These are phyloP conservation scores for Citrus hindsii DNA, from an alignment of 345 rosid genomes.

Conservation along the genomic window DNA sequence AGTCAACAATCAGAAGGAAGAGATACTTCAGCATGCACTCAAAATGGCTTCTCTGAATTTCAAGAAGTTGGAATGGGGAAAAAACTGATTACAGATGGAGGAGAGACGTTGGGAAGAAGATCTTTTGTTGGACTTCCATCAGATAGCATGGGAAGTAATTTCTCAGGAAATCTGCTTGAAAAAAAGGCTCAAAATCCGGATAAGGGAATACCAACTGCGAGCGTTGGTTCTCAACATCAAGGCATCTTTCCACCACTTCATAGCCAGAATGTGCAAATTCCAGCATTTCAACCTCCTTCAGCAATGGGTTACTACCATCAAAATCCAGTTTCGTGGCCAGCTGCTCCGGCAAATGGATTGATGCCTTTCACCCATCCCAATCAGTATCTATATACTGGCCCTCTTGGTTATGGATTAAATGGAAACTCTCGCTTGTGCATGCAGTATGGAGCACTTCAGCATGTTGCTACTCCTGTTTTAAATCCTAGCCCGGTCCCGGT, in stretches of 20 bases:
- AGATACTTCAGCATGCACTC: slow-evolving; percentile 34
- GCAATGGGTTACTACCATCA: slow-evolving; percentile 78
- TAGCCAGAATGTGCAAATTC: slow-evolving; percentile 52
- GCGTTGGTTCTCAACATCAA: slow-evolving; percentile 48
- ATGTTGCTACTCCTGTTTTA: slow-evolving; percentile 43
- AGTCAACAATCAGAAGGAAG: slow-evolving; percentile 63
- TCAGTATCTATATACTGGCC: slow-evolving; percentile 58
- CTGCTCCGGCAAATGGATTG: slow-evolving; percentile 59
- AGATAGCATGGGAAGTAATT: slow-evolving; percentile 27
- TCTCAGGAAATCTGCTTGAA: slow-evolving; percentile 29
- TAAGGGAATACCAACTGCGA: slow-evolving; percentile 29
- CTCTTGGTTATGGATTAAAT: slow-evolving; percentile 55
- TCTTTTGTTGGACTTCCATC: slow-evolving; percentile 27
- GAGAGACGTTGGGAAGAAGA: slow-evolving; percentile 30
- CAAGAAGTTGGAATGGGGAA: slow-evolving; percentile 34
- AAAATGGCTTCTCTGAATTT: slow-evolving; percentile 37
- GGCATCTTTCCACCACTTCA: slow-evolving; percentile 43
- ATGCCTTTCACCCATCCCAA: slow-evolving; percentile 54
- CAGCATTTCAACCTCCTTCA: slow-evolving; percentile 64
- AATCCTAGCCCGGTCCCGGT: slow-evolving; percentile 46
- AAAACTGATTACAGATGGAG: slow-evolving; percentile 26
- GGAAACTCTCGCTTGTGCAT: slow-evolving; percentile 60
- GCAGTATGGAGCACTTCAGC: slow-evolving; percentile 61
- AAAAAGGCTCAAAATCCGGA: slow-evolving; percentile 35
- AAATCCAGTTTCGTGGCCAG: slow-evolving; percentile 76